Conservation (phyloP, 345 rosid species). For the Abelmoschus esculentus region DNA sequence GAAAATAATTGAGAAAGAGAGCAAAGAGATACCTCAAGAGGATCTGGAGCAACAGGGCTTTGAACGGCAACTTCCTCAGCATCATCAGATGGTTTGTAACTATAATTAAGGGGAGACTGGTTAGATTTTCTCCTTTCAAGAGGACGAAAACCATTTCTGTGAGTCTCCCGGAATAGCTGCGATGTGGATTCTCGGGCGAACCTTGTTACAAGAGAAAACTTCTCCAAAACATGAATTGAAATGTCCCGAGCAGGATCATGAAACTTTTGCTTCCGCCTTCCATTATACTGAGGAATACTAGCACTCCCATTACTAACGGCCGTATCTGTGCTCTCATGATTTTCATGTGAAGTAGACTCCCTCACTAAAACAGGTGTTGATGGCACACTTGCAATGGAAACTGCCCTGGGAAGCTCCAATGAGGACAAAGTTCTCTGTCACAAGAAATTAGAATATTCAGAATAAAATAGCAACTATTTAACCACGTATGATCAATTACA, state of each 20-base stretch:
- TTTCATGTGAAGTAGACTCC: constrained; percentile 37
- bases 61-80: constrained; percentile 34
- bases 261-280: constrained; percentile 50
- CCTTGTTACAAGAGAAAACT: constrained; percentile 87
- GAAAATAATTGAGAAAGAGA: neutral
- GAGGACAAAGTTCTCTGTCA: constrained; percentile 78
- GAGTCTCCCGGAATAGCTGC: constrained; percentile 71
- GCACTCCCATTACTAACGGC: constrained; percentile 23
- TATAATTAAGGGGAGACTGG: constrained; percentile 32
- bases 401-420: constrained; percentile 81
- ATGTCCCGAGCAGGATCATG: constrained; percentile 87
- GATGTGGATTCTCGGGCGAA: constrained; percentile 90
- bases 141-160: constrained; percentile 50
- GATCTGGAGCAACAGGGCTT: constrained; percentile 61
- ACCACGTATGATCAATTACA: neutral
- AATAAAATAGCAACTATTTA: neutral
- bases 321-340: constrained; percentile 36
- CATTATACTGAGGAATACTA: constrained; percentile 36
- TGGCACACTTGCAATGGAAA: constrained; percentile 52
- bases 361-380: constrained; percentile 34
- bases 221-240: constrained; percentile 81
- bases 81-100: constrained; percentile 31
- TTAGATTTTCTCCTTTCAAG: constrained; percentile 46
- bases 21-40: constrained; percentile 58
- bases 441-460: constrained; percentile 20